Evolutionary conservation across 2,329 filamentous ascomycete genomes (phyloP).

Genomic region (Alternaria dauci): DNA sequence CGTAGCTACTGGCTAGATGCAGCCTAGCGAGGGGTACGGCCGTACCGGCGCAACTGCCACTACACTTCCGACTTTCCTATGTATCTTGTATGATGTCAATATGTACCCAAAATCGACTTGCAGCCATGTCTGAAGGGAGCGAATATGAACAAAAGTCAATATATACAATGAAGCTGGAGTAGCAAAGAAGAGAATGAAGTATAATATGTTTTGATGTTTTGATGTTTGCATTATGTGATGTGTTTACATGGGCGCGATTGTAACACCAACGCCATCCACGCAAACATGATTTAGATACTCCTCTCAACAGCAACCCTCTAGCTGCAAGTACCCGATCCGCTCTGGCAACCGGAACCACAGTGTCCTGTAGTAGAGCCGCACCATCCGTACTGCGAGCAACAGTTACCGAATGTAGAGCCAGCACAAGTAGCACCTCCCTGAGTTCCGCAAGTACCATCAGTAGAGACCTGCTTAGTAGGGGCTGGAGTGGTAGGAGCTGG

Average conservation of each 20-base stretch:
- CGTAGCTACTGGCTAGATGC: too few relatives aligned
- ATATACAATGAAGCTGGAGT: background rate
- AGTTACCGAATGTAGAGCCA: conserved; percentile 22
- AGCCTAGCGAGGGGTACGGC: too few relatives aligned
- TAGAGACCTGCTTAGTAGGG: conserved; percentile 8
- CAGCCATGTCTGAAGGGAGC: background rate
- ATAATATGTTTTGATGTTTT: background rate
- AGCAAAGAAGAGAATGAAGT: background rate
- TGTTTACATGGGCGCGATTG: background rate
- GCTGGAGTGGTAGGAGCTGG: background rate
- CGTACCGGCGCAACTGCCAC: too few relatives aligned
- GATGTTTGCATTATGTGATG: background rate
- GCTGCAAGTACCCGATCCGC: conserved; percentile 22
- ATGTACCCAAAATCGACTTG: too few relatives aligned
- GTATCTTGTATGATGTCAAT: too few relatives aligned
- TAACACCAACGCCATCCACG: background rate
- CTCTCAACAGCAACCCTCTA: conserved; percentile 24
- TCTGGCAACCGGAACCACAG: conserved; percentile 21
- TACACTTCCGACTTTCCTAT: too few relatives aligned
- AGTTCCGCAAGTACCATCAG: conserved; percentile 21
- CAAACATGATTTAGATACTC: background rate
- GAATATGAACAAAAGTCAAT: background rate
- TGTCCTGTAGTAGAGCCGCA: conserved; percentile 21
- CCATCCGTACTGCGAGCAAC: conserved; percentile 23
- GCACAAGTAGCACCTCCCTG: conserved; percentile 18